Conservation (phyloP, 148 eudicot genomes). For the Rhododendron mucronatum region DNA sequence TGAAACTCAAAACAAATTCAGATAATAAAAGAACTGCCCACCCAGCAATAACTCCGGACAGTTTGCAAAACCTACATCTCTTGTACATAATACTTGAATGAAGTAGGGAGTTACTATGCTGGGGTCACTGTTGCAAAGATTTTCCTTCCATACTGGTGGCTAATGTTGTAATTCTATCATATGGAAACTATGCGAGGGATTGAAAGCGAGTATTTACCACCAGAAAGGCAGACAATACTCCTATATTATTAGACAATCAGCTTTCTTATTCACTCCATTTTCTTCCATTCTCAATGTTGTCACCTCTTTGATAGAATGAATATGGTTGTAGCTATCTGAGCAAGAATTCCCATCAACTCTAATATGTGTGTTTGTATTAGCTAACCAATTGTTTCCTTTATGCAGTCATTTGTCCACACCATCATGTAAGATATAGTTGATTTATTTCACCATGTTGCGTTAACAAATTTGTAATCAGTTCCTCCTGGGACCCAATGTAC, state of each 20-base stretch:
- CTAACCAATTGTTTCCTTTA: too few relatives aligned
- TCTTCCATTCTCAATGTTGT: background rate
- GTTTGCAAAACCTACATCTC: background rate
- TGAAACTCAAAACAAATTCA: background rate
- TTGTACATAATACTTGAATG: background rate
- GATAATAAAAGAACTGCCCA: background rate
- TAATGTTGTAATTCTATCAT: background rate
- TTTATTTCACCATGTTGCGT: too few relatives aligned
- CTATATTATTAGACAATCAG: too few relatives aligned
- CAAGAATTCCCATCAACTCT: background rate
- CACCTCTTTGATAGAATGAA: background rate
- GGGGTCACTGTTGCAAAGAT: background rate
- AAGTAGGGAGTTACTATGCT: background rate
- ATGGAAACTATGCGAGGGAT: background rate
- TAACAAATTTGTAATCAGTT: too few relatives aligned
- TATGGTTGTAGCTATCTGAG: background rate
- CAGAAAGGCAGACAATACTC: background rate
- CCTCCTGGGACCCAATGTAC: too few relatives aligned
- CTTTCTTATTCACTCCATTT: background rate
- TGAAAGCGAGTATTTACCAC: background rate
- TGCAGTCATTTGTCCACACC: too few relatives aligned
- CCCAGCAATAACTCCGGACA: background rate
- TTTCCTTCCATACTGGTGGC: background rate
- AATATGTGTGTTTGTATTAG: too few relatives aligned
- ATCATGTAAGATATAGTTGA: too few relatives aligned